Evolutionary conservation across 805 yeast genomes (phyloP), one percentile per base, ranked within the genome.

Genomic region (Yamadazyma paraphyllophila): DNA sequence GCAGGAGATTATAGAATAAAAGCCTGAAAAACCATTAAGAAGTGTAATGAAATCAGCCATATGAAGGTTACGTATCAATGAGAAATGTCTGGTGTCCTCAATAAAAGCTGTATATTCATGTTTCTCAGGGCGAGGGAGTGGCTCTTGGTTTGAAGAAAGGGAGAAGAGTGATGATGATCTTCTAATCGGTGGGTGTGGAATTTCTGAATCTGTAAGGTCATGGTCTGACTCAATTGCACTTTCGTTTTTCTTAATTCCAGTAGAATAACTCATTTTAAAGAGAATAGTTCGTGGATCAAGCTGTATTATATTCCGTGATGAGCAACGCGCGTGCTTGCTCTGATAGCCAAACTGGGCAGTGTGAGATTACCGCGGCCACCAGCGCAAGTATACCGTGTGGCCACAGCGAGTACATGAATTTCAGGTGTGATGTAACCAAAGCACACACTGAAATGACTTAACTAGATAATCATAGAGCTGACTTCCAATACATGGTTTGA

Each of bases 11-110:
- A 92, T 85, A 27, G 96, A 84, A 62, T 89, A 88, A 63, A 94
- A 91, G 0, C 98, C 99, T 40, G 91, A 83, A 62, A 88, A 89
- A 20, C 97, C 97, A 66, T 94, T 94, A 63, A 94, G 73, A 73
- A 91, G 78, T 2, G 99, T 94, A 64, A 94, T 94, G 70, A 84
- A 89, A 66, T 94, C 99, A 5, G 99, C 99, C 82, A 92, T 74
- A 65, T 94, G 98, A 53, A 94, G 77, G 58, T 86, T 85, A 60
- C 96, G 74, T 46, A 94, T 70, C 79, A 94, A 80, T 46, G 91
- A 83, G 53, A 92, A 84, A 63, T 92, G 97, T 60, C 96, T 77
- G 39, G 77, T 77, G 65, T 92, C 98, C 32, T 82, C 78, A 44
- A 90, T 83, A 62, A 91, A 90, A 38, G 84, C 88, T 49, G 78